phyloP scores from a whole-genome alignment of 176 grass and related monocot species.

The Neostapfia colusana region DNA sequence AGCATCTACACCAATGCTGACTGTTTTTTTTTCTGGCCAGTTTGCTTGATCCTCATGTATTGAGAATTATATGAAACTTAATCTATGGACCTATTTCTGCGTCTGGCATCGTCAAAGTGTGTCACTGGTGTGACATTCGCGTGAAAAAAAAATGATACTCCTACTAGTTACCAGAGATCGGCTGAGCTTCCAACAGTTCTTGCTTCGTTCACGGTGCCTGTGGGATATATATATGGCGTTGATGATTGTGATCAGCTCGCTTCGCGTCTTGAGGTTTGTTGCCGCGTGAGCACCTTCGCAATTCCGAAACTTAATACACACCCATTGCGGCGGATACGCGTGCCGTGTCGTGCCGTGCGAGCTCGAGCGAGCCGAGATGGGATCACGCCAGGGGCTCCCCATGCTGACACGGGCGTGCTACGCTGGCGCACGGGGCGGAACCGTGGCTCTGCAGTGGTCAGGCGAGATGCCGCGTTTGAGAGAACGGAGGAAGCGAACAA shows the following conservation, averaged over 20 bases:
- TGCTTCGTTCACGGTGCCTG: too few relatives aligned
- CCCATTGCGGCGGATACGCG: background rate
- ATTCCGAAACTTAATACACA: too few relatives aligned
- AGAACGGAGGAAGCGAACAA: constrained; percentile 3
- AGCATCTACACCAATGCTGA: background rate
- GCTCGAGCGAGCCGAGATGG: too few relatives aligned
- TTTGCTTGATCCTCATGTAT: background rate
- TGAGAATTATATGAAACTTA: too few relatives aligned
- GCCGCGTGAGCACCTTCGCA: too few relatives aligned
- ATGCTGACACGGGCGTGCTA: background rate
- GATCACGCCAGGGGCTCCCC: too few relatives aligned
- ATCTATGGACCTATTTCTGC: background rate
- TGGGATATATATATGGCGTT: too few relatives aligned
- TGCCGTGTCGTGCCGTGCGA: background rate
- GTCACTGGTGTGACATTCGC: background rate
- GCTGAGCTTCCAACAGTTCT: too few relatives aligned
- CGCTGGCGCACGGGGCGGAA: background rate
- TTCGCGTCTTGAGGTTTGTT: background rate
- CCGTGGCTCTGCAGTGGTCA: background rate
- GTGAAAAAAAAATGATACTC: too few relatives aligned
- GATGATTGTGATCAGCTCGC: too few relatives aligned
- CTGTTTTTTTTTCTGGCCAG: background rate
- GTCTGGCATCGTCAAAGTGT: background rate
- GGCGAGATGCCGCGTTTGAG: background rate
- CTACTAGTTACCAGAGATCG: too few relatives aligned